Evolutionary conservation across 805 yeast genomes (phyloP).

Genomic region (Metschnikowia vanudenii): DNA sequence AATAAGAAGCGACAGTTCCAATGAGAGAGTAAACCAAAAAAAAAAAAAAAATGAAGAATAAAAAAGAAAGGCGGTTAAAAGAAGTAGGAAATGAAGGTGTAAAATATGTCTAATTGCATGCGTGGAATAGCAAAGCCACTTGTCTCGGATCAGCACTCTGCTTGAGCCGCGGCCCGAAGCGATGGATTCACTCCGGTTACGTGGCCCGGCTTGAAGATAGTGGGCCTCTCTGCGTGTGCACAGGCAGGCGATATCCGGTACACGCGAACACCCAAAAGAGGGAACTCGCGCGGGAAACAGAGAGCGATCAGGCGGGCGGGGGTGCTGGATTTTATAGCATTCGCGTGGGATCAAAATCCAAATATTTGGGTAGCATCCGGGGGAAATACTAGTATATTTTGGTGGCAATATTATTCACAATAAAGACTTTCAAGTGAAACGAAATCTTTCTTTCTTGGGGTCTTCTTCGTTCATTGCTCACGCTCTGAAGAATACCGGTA

Average conservation of each 20-base stretch:
- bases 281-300: constrained; percentile 1
- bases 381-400: background rate
- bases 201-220: constrained; percentile 5
- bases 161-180: constrained; percentile 9
- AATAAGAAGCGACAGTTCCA: background rate
- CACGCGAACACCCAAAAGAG: background rate
- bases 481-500: no score
- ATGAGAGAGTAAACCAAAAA: no score
- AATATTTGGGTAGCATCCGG: no score
- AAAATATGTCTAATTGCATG: background rate
- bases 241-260: background rate
- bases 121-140: background rate
- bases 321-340: background rate
- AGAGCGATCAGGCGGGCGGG: background rate
- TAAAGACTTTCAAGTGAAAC: no score
- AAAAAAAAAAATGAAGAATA: background rate
- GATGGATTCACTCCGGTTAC: background rate
- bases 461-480: no score
- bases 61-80: background rate
- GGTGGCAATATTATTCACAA: no score
- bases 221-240: background rate
- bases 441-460: background rate
- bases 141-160: background rate
- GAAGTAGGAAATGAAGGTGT: background rate
- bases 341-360: no score